A percentile compares a stretch with the other conserved stretches of the same genome.
Conservation (phyloP, 2,329 filamentous ascomycete species). For the Arthrinium phaeospermum region DNA sequence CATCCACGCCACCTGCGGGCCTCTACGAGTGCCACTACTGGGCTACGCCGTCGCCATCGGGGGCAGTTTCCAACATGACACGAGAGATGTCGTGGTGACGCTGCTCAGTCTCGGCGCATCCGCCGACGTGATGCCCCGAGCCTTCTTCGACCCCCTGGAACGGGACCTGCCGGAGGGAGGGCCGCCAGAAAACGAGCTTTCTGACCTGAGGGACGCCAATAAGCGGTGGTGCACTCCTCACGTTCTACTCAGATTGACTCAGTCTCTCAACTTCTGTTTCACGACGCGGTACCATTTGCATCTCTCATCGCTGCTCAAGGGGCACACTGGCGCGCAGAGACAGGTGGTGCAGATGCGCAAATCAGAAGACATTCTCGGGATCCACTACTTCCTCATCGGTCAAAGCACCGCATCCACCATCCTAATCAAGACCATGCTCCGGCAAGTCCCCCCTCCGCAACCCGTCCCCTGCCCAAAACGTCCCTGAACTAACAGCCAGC, state of each 20-base stretch:
- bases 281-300: neutral
- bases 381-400: slow-evolving; percentile 28
- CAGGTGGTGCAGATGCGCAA: slow-evolving; percentile 23
- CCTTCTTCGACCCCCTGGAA: slow-evolving; percentile 29
- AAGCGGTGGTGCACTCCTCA: slow-evolving; percentile 27
- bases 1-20: slow-evolving; percentile 26
- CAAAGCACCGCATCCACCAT: slow-evolving; percentile 27
- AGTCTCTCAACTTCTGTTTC: slow-evolving; percentile 25
- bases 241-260: slow-evolving; percentile 21
- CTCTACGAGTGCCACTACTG: slow-evolving; percentile 26
- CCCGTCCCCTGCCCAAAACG: neutral
- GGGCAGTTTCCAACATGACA: neutral
- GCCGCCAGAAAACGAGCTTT: neutral
- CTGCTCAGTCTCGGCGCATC: slow-evolving; percentile 30
- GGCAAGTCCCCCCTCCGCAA: slow-evolving; percentile 19
- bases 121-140: slow-evolving; percentile 25
- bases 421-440: slow-evolving; percentile 26
- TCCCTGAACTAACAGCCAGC: neutral
- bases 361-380: slow-evolving; percentile 26
- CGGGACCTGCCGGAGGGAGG: slow-evolving; percentile 21
- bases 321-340: neutral
- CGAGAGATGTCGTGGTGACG: slow-evolving; percentile 21
- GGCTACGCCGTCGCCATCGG: slow-evolving; percentile 29
- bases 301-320: neutral
- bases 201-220: slow-evolving; percentile 21